Evolutionary conservation across 805 yeast species (phyloP), one percentile per base, ranked within the genome.

Genomic region (Brettanomyces bruxellensis): DNA sequence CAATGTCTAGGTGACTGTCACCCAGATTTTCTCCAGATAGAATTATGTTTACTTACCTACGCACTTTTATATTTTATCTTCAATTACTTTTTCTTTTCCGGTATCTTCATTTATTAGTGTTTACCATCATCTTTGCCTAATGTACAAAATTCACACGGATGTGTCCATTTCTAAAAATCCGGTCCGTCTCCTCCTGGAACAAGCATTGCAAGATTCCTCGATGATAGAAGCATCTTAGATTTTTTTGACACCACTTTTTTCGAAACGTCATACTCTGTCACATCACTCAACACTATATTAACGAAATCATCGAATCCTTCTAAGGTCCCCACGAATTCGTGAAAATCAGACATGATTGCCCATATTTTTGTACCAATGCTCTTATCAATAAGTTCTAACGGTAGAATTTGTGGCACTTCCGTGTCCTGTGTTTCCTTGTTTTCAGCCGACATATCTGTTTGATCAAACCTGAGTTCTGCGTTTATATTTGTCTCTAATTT

Each of bases 231-330:
- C 76, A 85, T 79, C 55, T 72, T 76, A 48, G 81, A 73, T 25
- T 77, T 71, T 22, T 69, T 71, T 34, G 68, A 71, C 38, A 70
- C 66, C 4, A 73, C 74, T 34, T 71, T 72, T 25, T 48, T 49
- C 38, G 63, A 67, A 45, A 72, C 76, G 4, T 59, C 58, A 41
- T 64, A 69, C 56, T 86, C 95, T 7, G 74, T 73, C 35, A 84
- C 97, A 55, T 90, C 82, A 55, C 85, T 86, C 45, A 93, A 72
- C 9, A 93, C 95, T 65, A 90, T 80, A 60, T 87, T 93, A 49
- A 93, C 97, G 57, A 83, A 91, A 65, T 93, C 98, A 62, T 93
- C 99, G 64, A 91, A 91, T 1, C 98, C 98, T 28, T 84, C 77
- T 44, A 93, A 70, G 4, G 81, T 86, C 1, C 99, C 99, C n/a